Base-by-base conservation (phyloP, 345 rosid genomes). In the Trapa bicornis region DNA sequence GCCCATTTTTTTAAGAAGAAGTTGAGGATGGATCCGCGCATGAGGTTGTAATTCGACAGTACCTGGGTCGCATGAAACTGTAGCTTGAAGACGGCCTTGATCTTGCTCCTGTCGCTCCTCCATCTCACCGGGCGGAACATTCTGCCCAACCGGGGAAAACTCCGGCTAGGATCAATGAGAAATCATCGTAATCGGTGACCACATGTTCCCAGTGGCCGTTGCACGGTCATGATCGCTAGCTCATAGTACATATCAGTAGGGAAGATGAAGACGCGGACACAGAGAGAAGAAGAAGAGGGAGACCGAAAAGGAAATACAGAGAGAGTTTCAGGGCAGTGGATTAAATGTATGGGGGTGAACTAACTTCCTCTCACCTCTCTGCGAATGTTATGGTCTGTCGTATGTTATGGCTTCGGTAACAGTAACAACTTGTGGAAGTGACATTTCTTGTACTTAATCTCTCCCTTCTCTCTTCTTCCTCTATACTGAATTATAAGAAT, bases 61-160 rank as follows among this genome's bases (percentile, higher is more conserved):
- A 89, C 98, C 89, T 87, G 97, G 82, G 99, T 87, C 36, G 89
- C 85, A 57, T 85, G 91, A 74, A 94, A 89, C 87, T 84, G 91
- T 70, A 94, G 78, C 73, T 87, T 87, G 86, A 91, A 87, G 33
- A 82, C 86, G 11, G 80, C 86, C 79, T 85, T 91, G 84, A 89
- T 79, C 84, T 76, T 86, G 81, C 80, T 82, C 91, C 82, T 89
- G 65, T 94, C 95, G 64, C 74, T 80, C 75, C 96, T 75, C 96
- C 97, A 85, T 79, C 86, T 81, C 71, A 80, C 83, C 64, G 98
- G 75, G 80, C 77, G 79, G 84, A 94, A 94, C 99, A 94, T 86
- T 72, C 75, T 76, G 58, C 76, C 47, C 10, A 22, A 22, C 29
- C 29, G 29, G 73, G 75, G 17, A 80, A 74, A 65, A 74, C 79